A percentile compares a stretch with the other conserved stretches of the same genome.
Evolutionary conservation across 345 rosid genomes (phyloP).

Genomic region (Populus deltoides): DNA sequence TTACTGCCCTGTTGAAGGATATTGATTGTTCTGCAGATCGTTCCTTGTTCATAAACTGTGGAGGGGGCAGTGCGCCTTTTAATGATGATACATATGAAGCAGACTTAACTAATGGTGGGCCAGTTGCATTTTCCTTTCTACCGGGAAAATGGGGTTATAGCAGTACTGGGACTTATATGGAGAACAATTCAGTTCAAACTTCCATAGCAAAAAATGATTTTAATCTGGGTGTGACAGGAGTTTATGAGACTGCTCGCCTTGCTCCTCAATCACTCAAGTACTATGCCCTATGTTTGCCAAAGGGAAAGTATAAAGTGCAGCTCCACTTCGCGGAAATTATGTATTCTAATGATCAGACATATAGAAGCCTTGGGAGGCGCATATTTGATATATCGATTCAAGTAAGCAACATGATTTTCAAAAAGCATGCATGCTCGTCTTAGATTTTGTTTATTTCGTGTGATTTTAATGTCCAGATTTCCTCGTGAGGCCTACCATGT

Average conservation of each 20-base stretch:
- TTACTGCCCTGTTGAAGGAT: background rate
- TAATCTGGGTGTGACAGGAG: conserved; percentile 28
- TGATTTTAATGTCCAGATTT: background rate
- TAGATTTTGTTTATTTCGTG: background rate
- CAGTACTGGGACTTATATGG: conserved; percentile 57
- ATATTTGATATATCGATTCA: conserved; percentile 73
- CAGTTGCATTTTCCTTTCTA: conserved; percentile 32
- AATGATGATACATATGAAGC: conserved; percentile 40
- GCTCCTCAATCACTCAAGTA: conserved; percentile 73
- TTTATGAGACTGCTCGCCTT: conserved; percentile 61
- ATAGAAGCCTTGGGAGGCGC: conserved; percentile 61
- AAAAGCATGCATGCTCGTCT: background rate
- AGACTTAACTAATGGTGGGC: conserved; percentile 39
- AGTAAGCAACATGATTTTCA: conserved; percentile 34
- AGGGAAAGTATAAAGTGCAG: conserved; percentile 53
- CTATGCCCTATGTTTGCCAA: conserved; percentile 66
- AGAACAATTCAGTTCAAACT: fast-evolving
- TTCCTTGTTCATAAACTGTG: conserved; percentile 75
- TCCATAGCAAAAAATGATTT: conserved; percentile 33
- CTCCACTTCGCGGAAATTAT: conserved; percentile 91
- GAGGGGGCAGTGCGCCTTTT: conserved; percentile 32
- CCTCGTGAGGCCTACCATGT: background rate
- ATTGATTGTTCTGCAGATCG: conserved; percentile 37
- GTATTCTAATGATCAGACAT: conserved; percentile 49
- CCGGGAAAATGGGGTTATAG: conserved; percentile 63